Evolutionary conservation across 2,329 filamentous ascomycete species (phyloP).

Genomic region (Ophiostoma pallidulum): DNA sequence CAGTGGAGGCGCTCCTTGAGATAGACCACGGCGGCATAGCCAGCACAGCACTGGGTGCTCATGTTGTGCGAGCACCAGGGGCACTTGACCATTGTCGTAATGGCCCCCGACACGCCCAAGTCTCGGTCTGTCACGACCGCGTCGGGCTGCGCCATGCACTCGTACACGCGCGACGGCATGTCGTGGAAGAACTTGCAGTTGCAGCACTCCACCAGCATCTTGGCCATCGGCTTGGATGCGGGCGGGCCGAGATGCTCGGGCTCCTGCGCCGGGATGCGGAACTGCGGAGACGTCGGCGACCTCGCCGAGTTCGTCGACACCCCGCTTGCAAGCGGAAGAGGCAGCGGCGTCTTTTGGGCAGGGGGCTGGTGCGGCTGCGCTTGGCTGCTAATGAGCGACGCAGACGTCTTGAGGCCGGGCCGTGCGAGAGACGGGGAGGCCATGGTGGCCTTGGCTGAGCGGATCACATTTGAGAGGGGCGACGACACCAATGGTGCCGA

Average conservation of each 20-base stretch:
- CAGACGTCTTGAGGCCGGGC: slow-evolving; percentile 1
- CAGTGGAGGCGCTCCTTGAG: slow-evolving; percentile 53
- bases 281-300: slow-evolving; percentile 5
- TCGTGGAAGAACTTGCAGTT: slow-evolving; percentile 56
- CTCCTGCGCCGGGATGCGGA: slow-evolving; percentile 12
- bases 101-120: slow-evolving; percentile 44
- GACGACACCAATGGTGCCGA: slow-evolving; percentile 20
- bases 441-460: slow-evolving; percentile 8
- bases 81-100: slow-evolving; percentile 55
- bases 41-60: slow-evolving; percentile 58
- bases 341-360: too few species aligned
- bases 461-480: slow-evolving; percentile 17
- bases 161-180: slow-evolving; percentile 54
- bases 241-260: slow-evolving; percentile 5
- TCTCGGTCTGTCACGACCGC: slow-evolving; percentile 41
- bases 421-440: slow-evolving; percentile 2
- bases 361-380: neutral
- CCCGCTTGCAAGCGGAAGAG: too few species aligned
- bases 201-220: slow-evolving; percentile 58
- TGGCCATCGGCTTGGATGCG: slow-evolving; percentile 32
- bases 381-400: neutral
- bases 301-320: neutral
- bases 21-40: slow-evolving; percentile 57
- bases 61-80: slow-evolving; percentile 66
- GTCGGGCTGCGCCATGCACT: slow-evolving; percentile 53